phyloP scores from a whole-genome alignment of 2,329 filamentous ascomycete genomes.

The Aspergillus sp. region DNA sequence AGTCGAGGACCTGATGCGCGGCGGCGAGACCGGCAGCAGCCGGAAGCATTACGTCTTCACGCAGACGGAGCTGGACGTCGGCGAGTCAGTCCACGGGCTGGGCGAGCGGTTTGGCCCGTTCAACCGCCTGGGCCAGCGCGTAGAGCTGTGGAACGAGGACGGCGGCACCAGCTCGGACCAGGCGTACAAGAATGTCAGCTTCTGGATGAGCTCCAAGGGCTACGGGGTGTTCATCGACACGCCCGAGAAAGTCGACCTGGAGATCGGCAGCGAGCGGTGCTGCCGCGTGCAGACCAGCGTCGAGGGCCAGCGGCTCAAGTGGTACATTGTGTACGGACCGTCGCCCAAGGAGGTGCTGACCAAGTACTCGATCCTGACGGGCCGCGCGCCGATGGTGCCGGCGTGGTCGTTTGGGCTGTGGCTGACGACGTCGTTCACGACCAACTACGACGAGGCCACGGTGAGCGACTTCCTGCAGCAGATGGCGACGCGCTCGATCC shows the following conservation, averaged over 20 bases:
- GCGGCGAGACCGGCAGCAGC: too few relatives aligned
- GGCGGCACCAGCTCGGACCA: slow-evolving; percentile 36
- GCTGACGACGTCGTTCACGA: slow-evolving; percentile 69
- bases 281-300: slow-evolving; percentile 61
- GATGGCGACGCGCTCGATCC: slow-evolving; percentile 56
- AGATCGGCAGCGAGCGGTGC: slow-evolving; percentile 65
- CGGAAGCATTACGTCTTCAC: too few relatives aligned
- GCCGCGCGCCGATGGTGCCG: slow-evolving; percentile 55
- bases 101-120: slow-evolving; percentile 69
- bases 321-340: slow-evolving; percentile 63
- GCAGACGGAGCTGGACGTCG: slow-evolving; percentile 34
- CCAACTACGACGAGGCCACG: slow-evolving; percentile 60
- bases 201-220: slow-evolving; percentile 48
- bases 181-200: slow-evolving; percentile 34
- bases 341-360: slow-evolving; percentile 62
- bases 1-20: too few relatives aligned
- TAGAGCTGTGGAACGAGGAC: slow-evolving; percentile 55
- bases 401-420: slow-evolving; percentile 68
- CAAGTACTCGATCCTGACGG: slow-evolving; percentile 59
- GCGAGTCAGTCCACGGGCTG: slow-evolving; percentile 62
- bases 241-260: slow-evolving; percentile 59
- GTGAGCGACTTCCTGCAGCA: slow-evolving; percentile 58
- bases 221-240: slow-evolving; percentile 71
- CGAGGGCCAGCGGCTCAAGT: slow-evolving; percentile 60
- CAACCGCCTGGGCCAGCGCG: slow-evolving; percentile 63